phyloP scores from a whole-genome alignment of 371 early-diverging fungal species.

The Syncephalastrum racemosum region DNA sequence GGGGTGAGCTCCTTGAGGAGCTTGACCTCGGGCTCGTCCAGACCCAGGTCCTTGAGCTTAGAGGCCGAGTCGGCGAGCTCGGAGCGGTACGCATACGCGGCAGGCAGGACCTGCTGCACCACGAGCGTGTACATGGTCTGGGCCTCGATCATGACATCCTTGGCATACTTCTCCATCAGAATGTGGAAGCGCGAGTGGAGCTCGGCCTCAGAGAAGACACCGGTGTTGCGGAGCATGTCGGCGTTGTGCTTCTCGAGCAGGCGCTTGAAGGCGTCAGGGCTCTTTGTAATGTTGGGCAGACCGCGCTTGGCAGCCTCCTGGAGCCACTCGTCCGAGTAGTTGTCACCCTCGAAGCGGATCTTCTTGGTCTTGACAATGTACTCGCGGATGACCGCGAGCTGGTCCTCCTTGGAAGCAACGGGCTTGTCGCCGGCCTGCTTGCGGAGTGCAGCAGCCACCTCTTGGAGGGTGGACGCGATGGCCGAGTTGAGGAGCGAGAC shows the following conservation, averaged over 20 bases:
- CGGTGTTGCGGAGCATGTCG: slow-evolving; percentile 74
- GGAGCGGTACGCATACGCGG: slow-evolving; percentile 87
- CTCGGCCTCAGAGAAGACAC: slow-evolving; percentile 88
- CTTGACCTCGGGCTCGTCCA: slow-evolving; percentile 68
- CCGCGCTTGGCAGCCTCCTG: slow-evolving; percentile 85
- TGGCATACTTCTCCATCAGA: slow-evolving; percentile 92
- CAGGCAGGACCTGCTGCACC: slow-evolving; percentile 84
- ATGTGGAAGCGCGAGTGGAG: slow-evolving; percentile 92
- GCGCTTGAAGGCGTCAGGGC: slow-evolving; percentile 86
- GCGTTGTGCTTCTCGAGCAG: slow-evolving; percentile 70
- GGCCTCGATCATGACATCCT: slow-evolving; percentile 94
- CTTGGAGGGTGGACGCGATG: slow-evolving; percentile 81
- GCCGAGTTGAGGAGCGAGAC: slow-evolving; percentile 91
- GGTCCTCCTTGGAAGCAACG: slow-evolving; percentile 81
- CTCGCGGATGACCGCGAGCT: slow-evolving; percentile 82
- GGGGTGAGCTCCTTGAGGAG: slow-evolving; percentile 70
- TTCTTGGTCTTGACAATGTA: slow-evolving; percentile 81
- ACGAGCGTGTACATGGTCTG: slow-evolving; percentile 87
- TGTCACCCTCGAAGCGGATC: slow-evolving; percentile 97
- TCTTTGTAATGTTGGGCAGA: slow-evolving; percentile 87
- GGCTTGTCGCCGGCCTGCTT: slow-evolving; percentile 79
- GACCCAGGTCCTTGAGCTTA: slow-evolving; percentile 64
- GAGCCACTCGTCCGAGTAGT: slow-evolving; percentile 85
- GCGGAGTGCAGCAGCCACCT: slow-evolving; percentile 71
- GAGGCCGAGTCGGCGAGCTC: slow-evolving; percentile 76